A percentile compares a stretch with the other conserved stretches of the same genome.
phyloP scores from a whole-genome alignment of 345 rosid species.

The Citropsis articulata region DNA sequence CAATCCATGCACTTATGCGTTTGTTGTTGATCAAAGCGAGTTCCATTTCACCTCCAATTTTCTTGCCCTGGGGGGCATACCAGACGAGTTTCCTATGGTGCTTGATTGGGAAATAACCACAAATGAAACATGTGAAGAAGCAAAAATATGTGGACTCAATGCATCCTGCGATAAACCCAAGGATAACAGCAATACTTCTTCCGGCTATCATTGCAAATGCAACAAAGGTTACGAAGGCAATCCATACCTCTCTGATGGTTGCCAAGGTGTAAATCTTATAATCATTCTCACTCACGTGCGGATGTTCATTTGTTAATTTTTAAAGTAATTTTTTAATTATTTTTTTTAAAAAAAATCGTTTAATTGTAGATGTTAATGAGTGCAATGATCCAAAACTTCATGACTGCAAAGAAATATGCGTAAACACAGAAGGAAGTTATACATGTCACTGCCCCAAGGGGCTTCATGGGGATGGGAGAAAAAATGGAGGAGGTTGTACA shows the following conservation, averaged over 20 bases:
- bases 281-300: not conserved
- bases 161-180: conserved; percentile 7
- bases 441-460: not conserved
- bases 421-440: not conserved
- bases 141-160: not conserved
- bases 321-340: too few relatives aligned
- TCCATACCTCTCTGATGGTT: conserved; percentile 18
- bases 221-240: conserved; percentile 27
- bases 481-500: not conserved
- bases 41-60: conserved; percentile 1
- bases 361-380: too few relatives aligned
- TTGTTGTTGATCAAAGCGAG: conserved; percentile 17
- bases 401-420: not conserved
- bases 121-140: not conserved
- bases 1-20: conserved; percentile 29
- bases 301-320: too few relatives aligned
- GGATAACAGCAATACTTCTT: too few relatives aligned
- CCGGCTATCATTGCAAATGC: conserved; percentile 33
- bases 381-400: not conserved
- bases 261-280: not conserved
- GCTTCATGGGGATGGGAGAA: not conserved
- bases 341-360: too few relatives aligned
- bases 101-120: conserved; percentile 17
- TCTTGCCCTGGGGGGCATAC: not conserved
- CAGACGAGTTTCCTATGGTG: not conserved